These are phyloP conservation scores for Thalassiosira profunda DNA, from an alignment of 108 stramenopile genomes.

Conservation along the genomic window DNA sequence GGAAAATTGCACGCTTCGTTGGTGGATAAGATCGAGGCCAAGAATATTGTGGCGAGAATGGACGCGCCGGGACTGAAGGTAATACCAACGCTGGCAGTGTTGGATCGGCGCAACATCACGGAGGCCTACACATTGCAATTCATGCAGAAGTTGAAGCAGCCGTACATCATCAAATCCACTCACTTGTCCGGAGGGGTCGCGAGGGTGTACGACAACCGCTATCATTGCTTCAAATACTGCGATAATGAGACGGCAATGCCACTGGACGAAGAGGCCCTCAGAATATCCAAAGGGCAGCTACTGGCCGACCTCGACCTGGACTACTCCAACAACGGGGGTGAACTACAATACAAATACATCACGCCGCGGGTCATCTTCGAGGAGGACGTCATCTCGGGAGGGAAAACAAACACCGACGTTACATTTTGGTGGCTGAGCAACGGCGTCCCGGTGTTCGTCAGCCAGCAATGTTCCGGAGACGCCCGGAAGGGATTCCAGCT, in stretches of 20 bases:
- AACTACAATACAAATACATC: slow-evolving; percentile 20
- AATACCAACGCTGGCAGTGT: slow-evolving; percentile 8
- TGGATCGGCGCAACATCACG: slow-evolving; percentile 1
- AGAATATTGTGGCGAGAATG: not conserved
- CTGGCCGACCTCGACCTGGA: slow-evolving; percentile 9
- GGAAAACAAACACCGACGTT: slow-evolving; percentile 15
- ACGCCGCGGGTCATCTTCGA: slow-evolving; percentile 12
- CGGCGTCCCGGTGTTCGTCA: slow-evolving; percentile 12
- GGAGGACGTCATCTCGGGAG: slow-evolving; percentile 16
- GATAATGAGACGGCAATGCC: not conserved
- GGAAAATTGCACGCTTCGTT: slow-evolving; percentile 13
- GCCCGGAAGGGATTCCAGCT: slow-evolving; percentile 14
- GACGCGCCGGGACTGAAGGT: slow-evolving; percentile 7
- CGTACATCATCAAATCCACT: slow-evolving; percentile 20
- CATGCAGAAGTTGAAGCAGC: slow-evolving; percentile 8
- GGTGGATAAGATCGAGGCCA: slow-evolving; percentile 17
- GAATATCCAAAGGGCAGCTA: not conserved
- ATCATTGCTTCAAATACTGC: slow-evolving; percentile 22
- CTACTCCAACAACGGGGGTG: slow-evolving; percentile 1
- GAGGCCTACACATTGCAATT: slow-evolving; percentile 13
- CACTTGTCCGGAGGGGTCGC: slow-evolving; percentile 21
- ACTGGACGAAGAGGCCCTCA: slow-evolving; percentile 5
- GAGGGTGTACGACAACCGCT: slow-evolving; percentile 12
- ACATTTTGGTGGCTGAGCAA: slow-evolving; percentile 17
- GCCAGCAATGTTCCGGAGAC: slow-evolving; percentile 3